These are phyloP conservation scores for Petunia hybrid DNA, from an alignment of 305 asterid species.

Conservation along the genomic window DNA sequence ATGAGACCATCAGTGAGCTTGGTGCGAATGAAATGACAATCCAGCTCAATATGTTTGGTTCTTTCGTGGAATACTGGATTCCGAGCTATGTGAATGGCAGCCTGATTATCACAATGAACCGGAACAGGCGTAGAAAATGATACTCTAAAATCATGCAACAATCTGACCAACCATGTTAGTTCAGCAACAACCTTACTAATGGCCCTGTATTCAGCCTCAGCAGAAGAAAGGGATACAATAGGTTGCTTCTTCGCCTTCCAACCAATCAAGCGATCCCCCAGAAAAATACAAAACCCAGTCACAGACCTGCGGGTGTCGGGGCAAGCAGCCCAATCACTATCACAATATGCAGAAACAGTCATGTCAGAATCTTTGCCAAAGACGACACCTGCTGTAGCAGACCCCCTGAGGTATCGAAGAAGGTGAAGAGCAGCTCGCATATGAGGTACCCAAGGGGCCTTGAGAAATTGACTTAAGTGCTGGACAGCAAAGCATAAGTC, in stretches of 20 bases:
- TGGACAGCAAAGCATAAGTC: not conserved
- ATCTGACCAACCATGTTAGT: not conserved
- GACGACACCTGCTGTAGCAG: not conserved
- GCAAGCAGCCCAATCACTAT: not conserved
- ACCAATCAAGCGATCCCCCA: not conserved
- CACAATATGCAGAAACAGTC: not conserved
- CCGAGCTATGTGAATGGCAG: not conserved
- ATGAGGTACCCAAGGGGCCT: not conserved
- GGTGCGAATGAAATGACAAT: not conserved
- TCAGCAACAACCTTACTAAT: not conserved
- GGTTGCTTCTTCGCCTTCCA: not conserved
- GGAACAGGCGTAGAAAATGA: not conserved
- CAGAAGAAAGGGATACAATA: not conserved
- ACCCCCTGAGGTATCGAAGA: not conserved
- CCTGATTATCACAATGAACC: not conserved
- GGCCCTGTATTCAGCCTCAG: not conserved
- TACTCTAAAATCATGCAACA: not conserved
- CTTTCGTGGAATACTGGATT: no score
- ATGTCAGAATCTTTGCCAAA: not conserved
- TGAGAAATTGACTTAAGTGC: not conserved
- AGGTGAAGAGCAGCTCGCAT: not conserved
- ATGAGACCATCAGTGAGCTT: not conserved
- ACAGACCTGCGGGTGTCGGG: not conserved
- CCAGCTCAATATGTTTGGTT: no score
- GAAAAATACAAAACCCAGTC: not conserved